Conservation (phyloP, 164 flowering plant genomes). For the Dillenia turbinata region DNA sequence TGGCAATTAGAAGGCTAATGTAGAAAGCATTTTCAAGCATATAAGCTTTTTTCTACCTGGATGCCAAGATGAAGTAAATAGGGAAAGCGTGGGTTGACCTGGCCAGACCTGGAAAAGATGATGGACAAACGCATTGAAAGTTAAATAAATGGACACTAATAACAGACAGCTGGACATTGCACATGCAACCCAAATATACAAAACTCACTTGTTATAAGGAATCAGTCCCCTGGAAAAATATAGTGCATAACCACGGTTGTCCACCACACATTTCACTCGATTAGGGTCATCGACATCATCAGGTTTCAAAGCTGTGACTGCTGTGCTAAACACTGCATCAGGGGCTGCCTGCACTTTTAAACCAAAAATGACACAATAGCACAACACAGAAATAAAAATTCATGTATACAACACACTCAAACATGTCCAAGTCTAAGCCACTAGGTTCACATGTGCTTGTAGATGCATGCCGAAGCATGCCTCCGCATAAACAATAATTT, state of each 20-base stretch:
- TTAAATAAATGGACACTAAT: background rate
- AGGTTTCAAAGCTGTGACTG: conserved; percentile 81
- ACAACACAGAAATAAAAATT: too few relatives aligned
- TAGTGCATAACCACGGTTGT: conserved; percentile 86
- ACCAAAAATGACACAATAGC: too few relatives aligned
- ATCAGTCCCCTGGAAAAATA: conserved; percentile 92
- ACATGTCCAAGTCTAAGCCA: too few relatives aligned
- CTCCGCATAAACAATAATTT: too few relatives aligned
- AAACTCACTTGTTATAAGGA: conserved; percentile 84
- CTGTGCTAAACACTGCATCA: conserved; percentile 98
- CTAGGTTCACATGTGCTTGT: too few relatives aligned
- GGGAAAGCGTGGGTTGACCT: conserved; percentile 71
- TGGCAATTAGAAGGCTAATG: background rate
- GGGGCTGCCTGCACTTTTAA: conserved; percentile 61
- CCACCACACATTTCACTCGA: conserved; percentile 90
- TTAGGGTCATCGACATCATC: conserved; percentile 89
- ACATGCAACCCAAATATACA: background rate
- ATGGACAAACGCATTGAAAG: conserved; percentile 6
- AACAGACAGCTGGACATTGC: background rate
- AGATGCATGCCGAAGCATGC: too few relatives aligned
- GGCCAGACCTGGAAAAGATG: conserved; percentile 55
- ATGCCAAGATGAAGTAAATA: conserved; percentile 95
- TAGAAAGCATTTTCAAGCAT: background rate
- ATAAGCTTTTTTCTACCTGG: conserved; percentile 52
- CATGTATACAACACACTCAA: too few relatives aligned